A percentile compares a stretch with the other conserved stretches of the same genome.
Evolutionary conservation across 2,329 filamentous ascomycete species (phyloP).

Genomic region (Karstenula rhodostoma): DNA sequence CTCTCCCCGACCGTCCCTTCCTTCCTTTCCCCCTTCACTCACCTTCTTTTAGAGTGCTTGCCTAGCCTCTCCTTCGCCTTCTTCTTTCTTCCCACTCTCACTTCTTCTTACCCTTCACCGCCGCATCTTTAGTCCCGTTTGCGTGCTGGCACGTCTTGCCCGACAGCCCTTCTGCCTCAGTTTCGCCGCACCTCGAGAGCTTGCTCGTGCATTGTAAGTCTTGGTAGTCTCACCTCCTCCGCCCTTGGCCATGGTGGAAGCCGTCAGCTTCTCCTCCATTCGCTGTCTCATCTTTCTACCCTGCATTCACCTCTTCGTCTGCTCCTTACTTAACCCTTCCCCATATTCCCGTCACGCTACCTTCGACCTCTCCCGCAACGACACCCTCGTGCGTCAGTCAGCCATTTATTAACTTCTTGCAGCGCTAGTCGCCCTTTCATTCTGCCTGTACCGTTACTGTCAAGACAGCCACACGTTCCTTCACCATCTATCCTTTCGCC

Average conservation of each 20-base stretch:
- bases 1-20: constrained; percentile 17
- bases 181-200: constrained; percentile 30
- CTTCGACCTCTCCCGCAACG: background rate
- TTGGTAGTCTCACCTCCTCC: constrained; percentile 28
- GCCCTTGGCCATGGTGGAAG: constrained; percentile 25
- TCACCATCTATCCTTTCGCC: constrained; percentile 14
- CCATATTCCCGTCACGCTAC: background rate
- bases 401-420: constrained; percentile 28
- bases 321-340: constrained; percentile 8
- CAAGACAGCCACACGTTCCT: constrained; percentile 26
- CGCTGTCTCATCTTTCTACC: constrained; percentile 25
- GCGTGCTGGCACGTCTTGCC: constrained; percentile 52
- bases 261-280: constrained; percentile 21
- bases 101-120: constrained; percentile 26
- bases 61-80: constrained; percentile 18
- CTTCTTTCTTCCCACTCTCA: constrained; percentile 20
- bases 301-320: background rate
- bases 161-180: constrained; percentile 39
- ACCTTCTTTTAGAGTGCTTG: constrained; percentile 42
- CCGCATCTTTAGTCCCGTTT: constrained; percentile 30
- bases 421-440: constrained; percentile 34
- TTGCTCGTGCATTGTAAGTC: constrained; percentile 47
- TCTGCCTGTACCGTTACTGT: constrained; percentile 21
- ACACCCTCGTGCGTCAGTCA: constrained; percentile 5
- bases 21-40: constrained; percentile 31